Evolutionary conservation across 2,329 filamentous ascomycete species (phyloP), one percentile per base, ranked within the genome.

Genomic region (Diplocarpon rosae): DNA sequence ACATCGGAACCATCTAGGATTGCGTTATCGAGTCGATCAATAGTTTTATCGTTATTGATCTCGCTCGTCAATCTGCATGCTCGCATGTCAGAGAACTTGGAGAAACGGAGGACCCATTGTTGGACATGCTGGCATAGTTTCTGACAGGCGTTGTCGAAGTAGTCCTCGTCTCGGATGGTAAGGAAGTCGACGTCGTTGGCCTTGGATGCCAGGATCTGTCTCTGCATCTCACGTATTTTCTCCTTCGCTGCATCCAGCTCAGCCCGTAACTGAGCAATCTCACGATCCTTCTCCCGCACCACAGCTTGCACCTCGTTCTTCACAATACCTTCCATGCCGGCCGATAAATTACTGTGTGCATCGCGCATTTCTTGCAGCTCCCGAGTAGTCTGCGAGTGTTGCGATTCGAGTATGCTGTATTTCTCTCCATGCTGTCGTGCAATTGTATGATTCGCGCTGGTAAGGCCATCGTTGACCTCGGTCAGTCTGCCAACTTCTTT

Each of bases 21-120:
- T 49, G 87, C 80, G 64, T 95, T 95, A 68, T 96, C 92, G 38
- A 98, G 80, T 33, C 90, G 82, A 63, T 94, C 88, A 59, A 94
- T 86, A 49, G 92, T 83, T 70, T 93, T 93, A 59, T 95, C 88
- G 60, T 95, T 86, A 46, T 83, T 81, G 59, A 98, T 78, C 61
- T 95, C 85, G 49, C 72, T 80, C 10, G 88, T 89, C 48, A 86
- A 67, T 46, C 87, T 85, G 63, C 88, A 95, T 46, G 85, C 76
- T 56, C 85, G 83, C 69, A 88, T 86, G 65, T 96, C 90, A 39
- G 89, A 96, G 66, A 93, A 92, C 63, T 96, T 96, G 56, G 89
- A 95, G 70, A 98, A 98, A 59, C 92, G 85, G 55, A 95, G 69
- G 40, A 98, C 88, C 92, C 92, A 98, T 67, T 95, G 88, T 63